A percentile compares a stretch with the other conserved stretches of the same genome.
phyloP scores from a whole-genome alignment of 169 alveolate genomes.

The Plasmodium billcollinsi region DNA sequence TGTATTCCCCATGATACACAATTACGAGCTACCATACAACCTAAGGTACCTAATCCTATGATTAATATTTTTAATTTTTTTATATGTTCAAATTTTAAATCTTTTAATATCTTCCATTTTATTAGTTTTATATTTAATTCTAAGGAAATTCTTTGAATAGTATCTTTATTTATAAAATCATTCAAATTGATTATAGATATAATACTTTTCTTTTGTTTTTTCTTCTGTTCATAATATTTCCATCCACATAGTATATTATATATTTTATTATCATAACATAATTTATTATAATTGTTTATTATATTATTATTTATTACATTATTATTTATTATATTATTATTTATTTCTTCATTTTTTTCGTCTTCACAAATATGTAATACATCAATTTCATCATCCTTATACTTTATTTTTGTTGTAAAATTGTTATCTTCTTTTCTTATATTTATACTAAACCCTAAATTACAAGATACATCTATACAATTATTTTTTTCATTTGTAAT shows the following conservation, averaged over 20 bases:
- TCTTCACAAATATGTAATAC: too few relatives aligned
- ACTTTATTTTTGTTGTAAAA: background rate
- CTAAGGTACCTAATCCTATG: constrained; percentile 86
- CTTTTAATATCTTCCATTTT: constrained; percentile 82
- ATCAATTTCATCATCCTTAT: background rate
- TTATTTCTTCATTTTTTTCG: too few relatives aligned
- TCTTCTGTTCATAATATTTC: constrained; percentile 11
- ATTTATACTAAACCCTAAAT: too few relatives aligned
- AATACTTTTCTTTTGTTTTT: constrained; percentile 10
- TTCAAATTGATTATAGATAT: constrained; percentile 30
- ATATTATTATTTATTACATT: background rate
- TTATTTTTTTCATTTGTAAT: too few relatives aligned
- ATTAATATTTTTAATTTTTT: constrained; percentile 74
- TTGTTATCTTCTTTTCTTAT: background rate
- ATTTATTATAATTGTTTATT: background rate
- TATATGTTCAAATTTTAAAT: constrained; percentile 76
- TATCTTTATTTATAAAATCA: constrained; percentile 65
- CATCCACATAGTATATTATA: constrained; percentile 23
- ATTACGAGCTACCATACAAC: constrained; percentile 82
- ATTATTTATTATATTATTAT: too few relatives aligned
- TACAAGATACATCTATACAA: too few relatives aligned
- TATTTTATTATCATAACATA: too few relatives aligned
- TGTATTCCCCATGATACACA: constrained; percentile 85
- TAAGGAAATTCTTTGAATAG: constrained; percentile 67
- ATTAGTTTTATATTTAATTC: constrained; percentile 82